Evolutionary conservation across 2,329 filamentous ascomycete species (phyloP), one percentile per base, ranked within the genome.

Genomic region (Aspergillus latus): DNA sequence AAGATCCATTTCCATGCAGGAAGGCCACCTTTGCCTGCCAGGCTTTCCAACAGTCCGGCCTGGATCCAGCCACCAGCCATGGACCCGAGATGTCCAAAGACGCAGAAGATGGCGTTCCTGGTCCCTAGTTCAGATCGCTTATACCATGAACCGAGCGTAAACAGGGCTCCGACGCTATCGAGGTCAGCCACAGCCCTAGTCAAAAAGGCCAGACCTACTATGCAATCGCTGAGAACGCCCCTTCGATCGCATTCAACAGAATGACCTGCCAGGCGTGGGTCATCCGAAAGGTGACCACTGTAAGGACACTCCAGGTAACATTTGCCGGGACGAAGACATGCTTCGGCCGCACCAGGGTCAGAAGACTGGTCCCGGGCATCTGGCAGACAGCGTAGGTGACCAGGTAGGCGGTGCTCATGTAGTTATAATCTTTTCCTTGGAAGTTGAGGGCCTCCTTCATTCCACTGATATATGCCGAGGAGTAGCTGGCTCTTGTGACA

Each of bases 51-150:
- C 26, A 78, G 57, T 2, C 71, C 75, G 0, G 75, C 75, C 56
- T 78, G 76, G 26, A 79, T 78, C 75, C 75, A 78, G 1, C 75
- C 74, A 2, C 76, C 76, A 0, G 76, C 71, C 74, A 78, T 77
- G 30, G 71, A 77, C 0, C 76, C 76, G 4, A 78, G 46, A 47
- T 78, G 74, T 0, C 76, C 75, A 44, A 77, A 77, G 0, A 70
- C 70, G 52, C 75, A 77, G 46, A 79, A 58, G 8, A 58, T 49
- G 5, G 56, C 56, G n/a, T 53, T 49, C 2, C 52, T 52, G 2
- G 78, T 76, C 0, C 74, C 76, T 3, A 78, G 68, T 54, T 78
- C 76, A 0, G 73, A 74, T 47, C 72, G 72, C 50, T 74, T 74
- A 54, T 78, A 79, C 76, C 76, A 78, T 2, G 72, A 74, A 0